phyloP scores from a whole-genome alignment of 257 asterid genomes.

The Solanum verrucosum region DNA sequence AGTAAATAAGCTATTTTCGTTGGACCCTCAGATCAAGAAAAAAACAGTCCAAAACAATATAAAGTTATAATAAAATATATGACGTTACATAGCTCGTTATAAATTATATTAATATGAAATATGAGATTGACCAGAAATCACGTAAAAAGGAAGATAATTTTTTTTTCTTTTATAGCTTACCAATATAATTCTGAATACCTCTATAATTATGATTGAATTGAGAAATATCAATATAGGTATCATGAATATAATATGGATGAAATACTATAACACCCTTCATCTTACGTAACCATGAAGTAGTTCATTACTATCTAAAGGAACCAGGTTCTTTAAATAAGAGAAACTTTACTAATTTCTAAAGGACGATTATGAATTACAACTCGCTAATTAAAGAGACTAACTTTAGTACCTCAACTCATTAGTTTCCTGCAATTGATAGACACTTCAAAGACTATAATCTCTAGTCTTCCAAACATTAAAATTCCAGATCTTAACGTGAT shows the following conservation, averaged over 20 bases:
- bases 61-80: no score
- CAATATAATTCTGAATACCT: not conserved
- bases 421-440: not conserved
- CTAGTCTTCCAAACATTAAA: not conserved
- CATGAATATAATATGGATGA: not conserved
- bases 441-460: not conserved
- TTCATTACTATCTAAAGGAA: not conserved
- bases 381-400: not conserved
- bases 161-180: not conserved
- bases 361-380: not conserved
- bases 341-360: not conserved
- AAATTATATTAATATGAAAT: not conserved
- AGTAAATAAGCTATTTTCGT: no score
- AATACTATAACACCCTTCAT: not conserved
- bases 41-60: no score
- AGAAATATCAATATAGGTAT: not conserved
- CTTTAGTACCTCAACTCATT: not conserved
- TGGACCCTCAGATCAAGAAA: not conserved
- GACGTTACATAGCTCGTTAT: not conserved
- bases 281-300: not conserved
- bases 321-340: not conserved
- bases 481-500: not conserved
- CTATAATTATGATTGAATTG: not conserved
- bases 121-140: not conserved
- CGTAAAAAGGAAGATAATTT: not conserved